A percentile compares a stretch with the other conserved stretches of the same genome.
These are phyloP conservation scores for Chlamydomonas reinhardtii DNA, from an alignment of 163 green algal species.

Conservation along the genomic window DNA sequence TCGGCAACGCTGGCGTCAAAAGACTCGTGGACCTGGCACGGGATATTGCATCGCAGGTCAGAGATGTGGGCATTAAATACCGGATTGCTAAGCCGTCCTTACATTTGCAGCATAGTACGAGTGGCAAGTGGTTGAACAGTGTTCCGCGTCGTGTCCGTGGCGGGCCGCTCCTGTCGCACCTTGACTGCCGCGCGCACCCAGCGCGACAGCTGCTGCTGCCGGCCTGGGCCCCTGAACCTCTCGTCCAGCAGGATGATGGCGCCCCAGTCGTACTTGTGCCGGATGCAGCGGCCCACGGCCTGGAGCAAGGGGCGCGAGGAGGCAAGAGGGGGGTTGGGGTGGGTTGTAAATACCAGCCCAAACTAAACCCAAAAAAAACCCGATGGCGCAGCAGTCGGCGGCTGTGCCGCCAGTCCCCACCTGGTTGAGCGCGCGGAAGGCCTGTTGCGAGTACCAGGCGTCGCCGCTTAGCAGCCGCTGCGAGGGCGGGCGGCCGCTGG, in stretches of 20 bases:
- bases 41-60: no score
- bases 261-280: conserved; percentile 91
- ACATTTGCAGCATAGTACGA: no score
- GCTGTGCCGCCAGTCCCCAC: conserved; percentile 26
- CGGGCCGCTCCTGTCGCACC: not conserved
- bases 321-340: not conserved
- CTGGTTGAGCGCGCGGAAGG: conserved; percentile 91
- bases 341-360: no score
- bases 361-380: no score
- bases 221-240: conserved; percentile 72
- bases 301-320: conserved; percentile 62
- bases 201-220: conserved; percentile 71
- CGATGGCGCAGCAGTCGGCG: no score
- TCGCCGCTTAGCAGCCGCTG: conserved; percentile 80
- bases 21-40: conserved; percentile 28
- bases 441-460: conserved; percentile 94
- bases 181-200: conserved; percentile 67
- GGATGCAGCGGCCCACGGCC: conserved; percentile 93
- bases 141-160: no score
- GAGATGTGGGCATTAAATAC: no score
- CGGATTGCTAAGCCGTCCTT: no score
- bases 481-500: conserved; percentile 7
- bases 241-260: conserved; percentile 92
- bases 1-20: conserved; percentile 15
- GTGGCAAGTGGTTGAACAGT: no score